A percentile compares a stretch with the other conserved stretches of the same genome.
phyloP scores from a whole-genome alignment of 2,329 filamentous ascomycete genomes.

The Tolypocladium ovalisporum region DNA sequence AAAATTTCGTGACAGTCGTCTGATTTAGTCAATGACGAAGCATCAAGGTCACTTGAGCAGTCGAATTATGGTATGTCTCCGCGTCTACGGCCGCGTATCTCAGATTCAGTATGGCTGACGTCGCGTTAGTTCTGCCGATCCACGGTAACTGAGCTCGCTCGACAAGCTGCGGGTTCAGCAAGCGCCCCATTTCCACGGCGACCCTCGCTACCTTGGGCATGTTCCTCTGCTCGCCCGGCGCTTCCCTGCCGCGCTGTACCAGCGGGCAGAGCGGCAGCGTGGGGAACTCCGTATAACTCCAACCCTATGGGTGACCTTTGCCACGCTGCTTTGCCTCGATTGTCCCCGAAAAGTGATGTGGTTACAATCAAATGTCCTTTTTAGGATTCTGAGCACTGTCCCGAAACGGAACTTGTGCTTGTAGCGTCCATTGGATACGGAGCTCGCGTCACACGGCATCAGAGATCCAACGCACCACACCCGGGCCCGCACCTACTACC shows the following conservation, averaged over 20 bases:
- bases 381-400: not conserved
- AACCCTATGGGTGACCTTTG: not conserved
- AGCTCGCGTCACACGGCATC: not conserved
- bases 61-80: not conserved
- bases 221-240: not conserved
- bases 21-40: not conserved
- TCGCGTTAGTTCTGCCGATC: not conserved
- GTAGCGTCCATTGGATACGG: not conserved
- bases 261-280: not conserved
- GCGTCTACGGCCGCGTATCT: not conserved
- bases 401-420: not conserved
- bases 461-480: not conserved
- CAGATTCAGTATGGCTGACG: not conserved
- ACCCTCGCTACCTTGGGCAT: too few species aligned
- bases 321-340: not conserved
- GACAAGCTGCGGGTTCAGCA: not conserved
- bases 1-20: not conserved
- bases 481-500: not conserved
- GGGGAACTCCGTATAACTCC: not conserved
- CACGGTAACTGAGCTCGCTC: not conserved
- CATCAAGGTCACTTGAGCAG: not conserved
- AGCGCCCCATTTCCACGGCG: not conserved
- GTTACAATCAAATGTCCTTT: not conserved
- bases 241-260: not conserved
- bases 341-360: not conserved